Evolutionary conservation across 140 eudicot genomes (phyloP).

Genomic region (Ambrosia hybrid): DNA sequence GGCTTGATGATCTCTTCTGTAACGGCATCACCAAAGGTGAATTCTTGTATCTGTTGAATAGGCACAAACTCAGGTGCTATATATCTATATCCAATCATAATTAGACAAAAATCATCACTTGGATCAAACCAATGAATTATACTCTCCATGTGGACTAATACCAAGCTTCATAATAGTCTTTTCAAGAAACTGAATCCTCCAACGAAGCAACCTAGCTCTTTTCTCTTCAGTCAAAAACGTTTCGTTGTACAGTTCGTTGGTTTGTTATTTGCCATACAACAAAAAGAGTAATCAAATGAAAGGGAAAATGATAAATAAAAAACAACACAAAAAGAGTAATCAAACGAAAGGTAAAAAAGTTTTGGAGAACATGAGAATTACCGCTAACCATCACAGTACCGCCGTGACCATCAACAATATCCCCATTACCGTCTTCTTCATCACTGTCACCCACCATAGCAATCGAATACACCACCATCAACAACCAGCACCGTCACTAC

Average conservation of each 20-base stretch:
- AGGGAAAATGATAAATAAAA: too few relatives aligned
- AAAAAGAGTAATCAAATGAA: too few relatives aligned
- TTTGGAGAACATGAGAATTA: too few relatives aligned
- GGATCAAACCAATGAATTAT: neutral
- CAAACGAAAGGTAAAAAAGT: too few relatives aligned
- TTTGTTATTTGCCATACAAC: constrained; percentile 67
- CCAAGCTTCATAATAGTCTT: constrained; percentile 74
- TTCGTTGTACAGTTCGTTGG: constrained; percentile 67
- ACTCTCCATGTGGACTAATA: constrained; percentile 46
- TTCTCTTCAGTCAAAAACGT: constrained; percentile 73
- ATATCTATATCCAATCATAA: constrained; percentile 47
- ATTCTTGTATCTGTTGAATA: constrained; percentile 70
- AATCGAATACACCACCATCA: too few relatives aligned
- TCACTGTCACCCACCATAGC: too few relatives aligned
- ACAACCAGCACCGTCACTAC: too few relatives aligned
- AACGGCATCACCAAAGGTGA: constrained; percentile 57
- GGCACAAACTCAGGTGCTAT: constrained; percentile 87
- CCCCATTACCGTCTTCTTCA: too few relatives aligned
- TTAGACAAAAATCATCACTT: neutral
- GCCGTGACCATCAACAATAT: too few relatives aligned
- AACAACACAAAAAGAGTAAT: too few relatives aligned
- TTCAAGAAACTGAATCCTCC: constrained; percentile 85
- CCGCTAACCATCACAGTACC: too few relatives aligned
- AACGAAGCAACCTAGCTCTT: constrained; percentile 60
- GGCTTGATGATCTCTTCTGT: constrained; percentile 76